Evolutionary conservation across 1,284 basidiomycete species (phyloP), one percentile per base, ranked within the genome.

Genomic region (Vanrija sp.): DNA sequence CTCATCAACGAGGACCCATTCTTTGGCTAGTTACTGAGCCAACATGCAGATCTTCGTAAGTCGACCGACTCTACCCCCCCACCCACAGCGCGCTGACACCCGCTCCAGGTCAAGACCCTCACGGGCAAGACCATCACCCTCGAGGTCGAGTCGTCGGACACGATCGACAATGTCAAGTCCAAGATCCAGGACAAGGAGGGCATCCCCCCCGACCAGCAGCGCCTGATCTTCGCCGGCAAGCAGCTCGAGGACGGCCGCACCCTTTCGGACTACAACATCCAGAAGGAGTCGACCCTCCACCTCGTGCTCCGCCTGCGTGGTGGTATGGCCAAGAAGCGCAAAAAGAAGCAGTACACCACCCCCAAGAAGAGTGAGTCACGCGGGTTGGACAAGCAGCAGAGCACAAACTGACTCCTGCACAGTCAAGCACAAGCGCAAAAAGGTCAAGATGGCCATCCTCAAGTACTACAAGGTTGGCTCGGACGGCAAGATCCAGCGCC

Each of bases 401-500:
- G 18, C 20, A n/a, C 41, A 9, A 12, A 31, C 45, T 47, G 20
- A 47, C 36, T 19, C 15, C 22, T 4, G 2, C 38, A 23, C 18
- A 41, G 47, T 97, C 84, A 98, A 98, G 87, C 94, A 98, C 84
- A 97, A 98, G 87, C 87, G 88, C 79, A 95, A 95, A 84, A 45
- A 97, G 84, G 92, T 97, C 83, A 98, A 92, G 96, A 82, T 83
- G 94, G 82, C 92, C 72, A 94, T 97, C 81, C 83, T 98, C 78
- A 97, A 98, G 81, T 98, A 96, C 84, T 98, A 98, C 84, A 96
- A 73, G 78, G 94, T 98, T 72, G 94, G 97, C 80, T 92, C 90
- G 54, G 94, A 98, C 73, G 96, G 95, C 78, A 96, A 96, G 83
- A 94, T 98, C 83, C 95, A 97, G 85, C 92, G 95, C 76, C 86